These are phyloP conservation scores for Boletus fagicola DNA, from an alignment of 768 basidiomycete genomes.

Conservation along the genomic window DNA sequence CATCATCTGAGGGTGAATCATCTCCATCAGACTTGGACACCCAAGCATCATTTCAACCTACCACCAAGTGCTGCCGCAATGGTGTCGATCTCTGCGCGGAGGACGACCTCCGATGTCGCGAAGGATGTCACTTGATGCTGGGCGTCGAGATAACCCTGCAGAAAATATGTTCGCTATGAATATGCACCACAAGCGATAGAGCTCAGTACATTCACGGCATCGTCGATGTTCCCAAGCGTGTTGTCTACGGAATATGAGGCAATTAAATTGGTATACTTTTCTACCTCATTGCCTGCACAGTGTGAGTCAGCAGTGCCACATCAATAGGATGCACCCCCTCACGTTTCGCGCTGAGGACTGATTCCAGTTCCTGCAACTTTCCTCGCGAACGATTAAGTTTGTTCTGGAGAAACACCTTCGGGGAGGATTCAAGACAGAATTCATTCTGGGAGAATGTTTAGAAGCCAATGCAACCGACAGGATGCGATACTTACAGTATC, in stretches of 20 bases:
- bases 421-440: constrained; percentile 63
- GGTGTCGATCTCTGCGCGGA: constrained; percentile 63
- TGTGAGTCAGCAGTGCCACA: constrained; percentile 7
- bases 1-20: constrained; percentile 52
- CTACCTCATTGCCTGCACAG: constrained; percentile 51
- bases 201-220: constrained; percentile 21
- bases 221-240: constrained; percentile 54
- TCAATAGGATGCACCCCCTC: constrained; percentile 23
- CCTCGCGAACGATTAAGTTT: constrained; percentile 57
- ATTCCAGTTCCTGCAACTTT: constrained; percentile 63
- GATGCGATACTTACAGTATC: constrained; percentile 57
- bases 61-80: constrained; percentile 64
- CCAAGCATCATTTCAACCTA: constrained; percentile 29
- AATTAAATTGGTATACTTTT: constrained; percentile 48
- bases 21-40: constrained; percentile 8
- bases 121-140: constrained; percentile 58
- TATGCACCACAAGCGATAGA: background rate
- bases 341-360: constrained; percentile 63
- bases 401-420: constrained; percentile 82
- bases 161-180: constrained; percentile 4
- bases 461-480: background rate
- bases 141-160: constrained; percentile 61
- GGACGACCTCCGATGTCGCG: constrained; percentile 51
- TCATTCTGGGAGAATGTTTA: constrained; percentile 27
- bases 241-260: constrained; percentile 45